These are phyloP conservation scores for Ensete ventricosum DNA, from an alignment of 176 grass and related monocot species.

Conservation along the genomic window DNA sequence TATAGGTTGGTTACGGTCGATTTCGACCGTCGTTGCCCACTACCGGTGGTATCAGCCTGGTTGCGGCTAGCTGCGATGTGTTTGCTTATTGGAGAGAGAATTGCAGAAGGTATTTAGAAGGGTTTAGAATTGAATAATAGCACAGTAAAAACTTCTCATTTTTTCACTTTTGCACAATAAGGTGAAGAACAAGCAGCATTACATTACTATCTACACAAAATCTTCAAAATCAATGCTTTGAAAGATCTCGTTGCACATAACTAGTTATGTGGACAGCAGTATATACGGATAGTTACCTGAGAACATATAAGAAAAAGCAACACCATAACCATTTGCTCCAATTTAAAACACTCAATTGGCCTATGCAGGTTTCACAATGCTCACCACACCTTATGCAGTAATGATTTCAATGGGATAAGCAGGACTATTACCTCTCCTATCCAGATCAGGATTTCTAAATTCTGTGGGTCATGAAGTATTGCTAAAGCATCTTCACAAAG, in stretches of 20 bases:
- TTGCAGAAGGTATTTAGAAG: too few relatives aligned
- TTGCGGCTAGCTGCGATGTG: too few relatives aligned
- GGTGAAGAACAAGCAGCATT: neutral
- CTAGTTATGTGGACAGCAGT: neutral
- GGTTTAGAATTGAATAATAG: neutral
- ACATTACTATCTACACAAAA: neutral
- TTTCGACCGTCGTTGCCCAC: too few relatives aligned
- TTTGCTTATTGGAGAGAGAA: too few relatives aligned
- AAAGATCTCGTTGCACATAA: neutral
- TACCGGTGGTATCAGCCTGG: too few relatives aligned
- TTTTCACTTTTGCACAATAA: too few relatives aligned
- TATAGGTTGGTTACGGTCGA: too few relatives aligned
- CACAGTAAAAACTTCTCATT: neutral
- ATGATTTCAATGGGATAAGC: neutral
- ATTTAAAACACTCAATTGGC: too few relatives aligned
- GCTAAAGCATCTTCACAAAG: slow-evolving; percentile 87
- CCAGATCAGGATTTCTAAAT: slow-evolving; percentile 94
- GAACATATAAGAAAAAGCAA: too few relatives aligned
- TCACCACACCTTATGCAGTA: neutral
- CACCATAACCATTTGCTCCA: too few relatives aligned
- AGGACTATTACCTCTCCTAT: slow-evolving; percentile 64
- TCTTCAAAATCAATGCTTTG: neutral
- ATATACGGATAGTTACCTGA: neutral
- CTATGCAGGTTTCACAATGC: neutral
- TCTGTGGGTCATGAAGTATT: slow-evolving; percentile 60